Percentiles rank a stretch among this genome's conserved stretches.
Conservation (phyloP, 345 rosid species). For the Kernera saxatilis region DNA sequence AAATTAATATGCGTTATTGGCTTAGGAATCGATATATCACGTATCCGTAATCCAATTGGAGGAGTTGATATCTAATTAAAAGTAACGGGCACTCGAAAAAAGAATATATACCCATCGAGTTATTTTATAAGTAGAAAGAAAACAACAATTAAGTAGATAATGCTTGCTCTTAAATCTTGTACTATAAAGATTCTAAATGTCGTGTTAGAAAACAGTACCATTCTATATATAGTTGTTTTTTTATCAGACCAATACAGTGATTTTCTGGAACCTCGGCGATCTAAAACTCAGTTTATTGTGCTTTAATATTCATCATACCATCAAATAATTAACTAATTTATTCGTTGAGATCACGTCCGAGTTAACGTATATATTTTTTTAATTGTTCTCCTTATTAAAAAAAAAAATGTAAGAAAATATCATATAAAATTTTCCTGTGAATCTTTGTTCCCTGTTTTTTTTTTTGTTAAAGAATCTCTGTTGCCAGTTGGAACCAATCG, state of each 20-base stretch:
- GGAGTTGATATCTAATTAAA: not conserved
- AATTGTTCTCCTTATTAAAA: not conserved
- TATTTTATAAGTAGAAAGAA: not conserved
- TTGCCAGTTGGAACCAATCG: too few species aligned
- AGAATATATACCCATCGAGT: not conserved
- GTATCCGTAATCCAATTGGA: not conserved
- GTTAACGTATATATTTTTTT: not conserved
- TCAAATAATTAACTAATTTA: not conserved
- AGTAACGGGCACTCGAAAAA: not conserved
- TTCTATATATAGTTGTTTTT: too few species aligned
- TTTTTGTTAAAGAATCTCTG: too few species aligned
- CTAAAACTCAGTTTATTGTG: too few species aligned
- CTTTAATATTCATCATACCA: too few species aligned
- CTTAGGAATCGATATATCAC: not conserved
- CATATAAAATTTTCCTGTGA: too few species aligned
- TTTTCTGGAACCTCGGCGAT: too few species aligned
- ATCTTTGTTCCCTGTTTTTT: too few species aligned
- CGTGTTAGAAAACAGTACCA: not conserved
- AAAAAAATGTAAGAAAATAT: too few species aligned
- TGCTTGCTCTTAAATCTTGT: not conserved
- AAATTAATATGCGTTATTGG: too few species aligned
- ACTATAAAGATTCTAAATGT: too few species aligned
- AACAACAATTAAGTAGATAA: not conserved
- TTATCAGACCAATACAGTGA: not conserved
- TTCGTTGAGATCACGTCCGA: not conserved